These are phyloP conservation scores for Paracoccidioides lutzii DNA, from an alignment of 2,329 filamentous ascomycete species.

Conservation along the genomic window DNA sequence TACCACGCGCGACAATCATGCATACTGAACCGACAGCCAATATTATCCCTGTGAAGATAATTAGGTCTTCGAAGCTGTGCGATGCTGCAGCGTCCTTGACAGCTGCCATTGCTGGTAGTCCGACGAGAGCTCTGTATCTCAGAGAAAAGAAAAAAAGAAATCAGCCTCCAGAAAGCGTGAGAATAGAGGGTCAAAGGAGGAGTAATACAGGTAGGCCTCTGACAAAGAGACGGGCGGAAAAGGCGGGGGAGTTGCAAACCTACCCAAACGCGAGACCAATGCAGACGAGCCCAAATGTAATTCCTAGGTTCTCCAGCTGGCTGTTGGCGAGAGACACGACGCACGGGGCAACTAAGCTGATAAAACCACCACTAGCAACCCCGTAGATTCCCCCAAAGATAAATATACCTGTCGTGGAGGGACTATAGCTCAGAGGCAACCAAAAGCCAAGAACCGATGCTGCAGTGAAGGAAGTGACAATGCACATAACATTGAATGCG, in stretches of 20 bases:
- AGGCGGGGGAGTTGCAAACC: neutral
- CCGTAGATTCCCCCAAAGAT: conserved; percentile 4
- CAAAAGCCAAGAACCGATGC: conserved; percentile 6
- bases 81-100: neutral
- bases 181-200: neutral
- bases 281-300: neutral
- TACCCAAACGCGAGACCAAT: neutral
- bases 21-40: neutral
- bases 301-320: conserved; percentile 2
- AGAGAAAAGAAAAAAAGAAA: neutral
- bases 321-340: conserved; percentile 6
- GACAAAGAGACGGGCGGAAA: neutral
- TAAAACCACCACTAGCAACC: conserved; percentile 5
- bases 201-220: neutral
- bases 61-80: neutral
- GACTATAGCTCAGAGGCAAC: conserved; percentile 5
- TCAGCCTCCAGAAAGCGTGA: neutral
- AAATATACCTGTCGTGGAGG: neutral
- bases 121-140: neutral
- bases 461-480: conserved; percentile 1
- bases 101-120: conserved; percentile 1
- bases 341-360: conserved; percentile 5
- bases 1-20: neutral
- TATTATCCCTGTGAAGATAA: neutral
- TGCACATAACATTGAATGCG: conserved; percentile 5